Base-by-base conservation (phyloP, 2,329 filamentous ascomycete genomes). In the Trichoderma sp. region DNA sequence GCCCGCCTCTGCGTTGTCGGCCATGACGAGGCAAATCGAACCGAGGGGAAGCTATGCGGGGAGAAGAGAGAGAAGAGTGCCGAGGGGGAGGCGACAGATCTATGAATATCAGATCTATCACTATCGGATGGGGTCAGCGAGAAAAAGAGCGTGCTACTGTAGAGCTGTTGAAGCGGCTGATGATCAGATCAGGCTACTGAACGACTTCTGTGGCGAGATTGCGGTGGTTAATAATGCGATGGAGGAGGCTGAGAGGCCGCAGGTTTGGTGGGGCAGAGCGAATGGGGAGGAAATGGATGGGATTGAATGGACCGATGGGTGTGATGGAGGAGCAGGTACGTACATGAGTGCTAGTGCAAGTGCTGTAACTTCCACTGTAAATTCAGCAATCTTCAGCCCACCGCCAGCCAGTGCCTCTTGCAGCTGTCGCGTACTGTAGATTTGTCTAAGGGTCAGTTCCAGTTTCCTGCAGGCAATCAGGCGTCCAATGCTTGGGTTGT, bases 1-100 rank as follows among this genome's bases (percentile, higher is more conserved):
- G 81, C 87, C 83, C 79, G 88, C 84, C 76, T 90, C 88, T 80
- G 87, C 84, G 82, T 89, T 90, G 84, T 94, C 93, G 82, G 93
- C 89, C 92, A 94, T 94, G 79, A 77, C 80, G 82, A 50, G 60
- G 63, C 62, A 67, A 66, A 66, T 16, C 41, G 45, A 35, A 35
- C 33, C 2, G 62, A 12, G 38, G 35, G 24, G 38, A 50, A 21
- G 74, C 14, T 59, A 50, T 50, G 74, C 50, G 74, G 63, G 33
- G 73, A 60, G 53, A 50, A 45, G 24, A 66, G 50, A n/a, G 73
- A 31, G 29, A 45, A 9, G 59, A 11, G 21, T 56, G 21, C 11
- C 50, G 50, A 24, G 50, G 11, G n/a, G 11, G n/a, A 24, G 50
- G 21, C 11, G 50, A 21, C 21, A 53, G 21, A 53, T 53, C 50